Base-by-base conservation (phyloP, 805 yeast genomes). In the Candida andamanensis region DNA sequence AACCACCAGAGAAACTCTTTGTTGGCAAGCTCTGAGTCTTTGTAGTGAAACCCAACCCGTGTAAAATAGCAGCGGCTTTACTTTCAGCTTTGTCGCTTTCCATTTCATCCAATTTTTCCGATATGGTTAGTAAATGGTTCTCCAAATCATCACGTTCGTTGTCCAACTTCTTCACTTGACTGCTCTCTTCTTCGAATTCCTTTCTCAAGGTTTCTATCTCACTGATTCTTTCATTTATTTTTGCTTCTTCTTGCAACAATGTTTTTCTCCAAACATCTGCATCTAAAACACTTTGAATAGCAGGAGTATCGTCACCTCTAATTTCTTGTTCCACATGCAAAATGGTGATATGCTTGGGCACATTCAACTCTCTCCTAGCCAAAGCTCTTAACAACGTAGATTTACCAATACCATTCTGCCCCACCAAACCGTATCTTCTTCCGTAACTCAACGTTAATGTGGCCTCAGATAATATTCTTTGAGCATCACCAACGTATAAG, bases 181-280 rank as follows among this genome's bases (percentile, higher is more conserved):
- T 60, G 26, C 86, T 76, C 9, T 76, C 85, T 26, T 80, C 87
- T 20, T 81, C 89, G 40, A 85, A 85, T 49, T 82, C 84, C 6
- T 57, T 54, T 46, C 82, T 73, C 47, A 86, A 70, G 12, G 52
- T 60, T 40, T 85, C 92, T 40, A 92, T 80, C 46, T 83, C 95
- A 23, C 60, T 66, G 19, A 92, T 65, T 54, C 96, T 73, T 39
- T 78, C 85, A 39, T 78, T 76, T 36, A 82, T 78, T 51, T 78
- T 78, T 21, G 59, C 51, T 58, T 89, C 95, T 56, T 92, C 97
- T 28, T 64, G 62, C 20, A 92, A 54, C 34, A 92, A 65, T 46
- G 81, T 86, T 60, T 94, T 92, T 58, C 99, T 75, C 99, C 99
- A 92, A 25, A 92, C 99, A 64, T 92, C 99, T 1, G 99, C 98